Conservation (phyloP, 495 filamentous ascomycete genomes). For the Neurospora tetraspora region DNA sequence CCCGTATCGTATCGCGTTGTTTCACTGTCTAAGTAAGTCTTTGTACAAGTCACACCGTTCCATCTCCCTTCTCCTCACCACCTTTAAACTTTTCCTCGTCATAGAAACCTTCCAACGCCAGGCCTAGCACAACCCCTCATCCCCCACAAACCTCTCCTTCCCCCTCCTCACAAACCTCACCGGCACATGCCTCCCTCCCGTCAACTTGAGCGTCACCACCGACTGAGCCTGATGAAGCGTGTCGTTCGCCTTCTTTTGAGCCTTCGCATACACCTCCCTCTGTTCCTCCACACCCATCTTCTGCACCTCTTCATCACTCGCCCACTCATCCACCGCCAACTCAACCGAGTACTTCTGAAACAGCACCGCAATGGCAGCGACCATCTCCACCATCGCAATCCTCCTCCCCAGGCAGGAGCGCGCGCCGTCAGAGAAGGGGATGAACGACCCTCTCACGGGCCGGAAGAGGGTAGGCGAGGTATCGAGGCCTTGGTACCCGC, state of each 20-base stretch:
- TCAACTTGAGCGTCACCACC: constrained; percentile 55
- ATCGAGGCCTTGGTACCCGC: constrained; percentile 44
- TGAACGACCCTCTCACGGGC: constrained; percentile 52
- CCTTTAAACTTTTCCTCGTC: not conserved
- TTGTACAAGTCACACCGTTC: not conserved
- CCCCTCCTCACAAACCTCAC: constrained; percentile 54
- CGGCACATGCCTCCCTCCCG: constrained; percentile 42
- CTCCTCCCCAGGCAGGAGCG: constrained; percentile 58
- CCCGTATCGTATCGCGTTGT: not conserved
- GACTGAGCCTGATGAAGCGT: constrained; percentile 37
- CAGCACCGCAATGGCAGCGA: constrained; percentile 55
- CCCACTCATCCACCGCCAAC: constrained; percentile 52
- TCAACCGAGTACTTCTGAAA: constrained; percentile 56
- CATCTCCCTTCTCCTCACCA: not conserved
- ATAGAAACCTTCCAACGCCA: too few relatives aligned
- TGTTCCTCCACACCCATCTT: constrained; percentile 40
- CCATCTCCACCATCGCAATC: constrained; percentile 70
- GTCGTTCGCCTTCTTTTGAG: constrained; percentile 36
- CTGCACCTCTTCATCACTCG: constrained; percentile 49
- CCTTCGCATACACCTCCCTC: constrained; percentile 42
- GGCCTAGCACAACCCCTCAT: constrained; percentile 15
- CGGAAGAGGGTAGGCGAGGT: constrained; percentile 45
- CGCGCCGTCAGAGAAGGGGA: constrained; percentile 66
- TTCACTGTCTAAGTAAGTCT: not conserved
- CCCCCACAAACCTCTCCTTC: constrained; percentile 46